Evolutionary conservation across 208 protist species (phyloP), one percentile per base, ranked within the genome.

Genomic region (Trypanosoma caninum): DNA sequence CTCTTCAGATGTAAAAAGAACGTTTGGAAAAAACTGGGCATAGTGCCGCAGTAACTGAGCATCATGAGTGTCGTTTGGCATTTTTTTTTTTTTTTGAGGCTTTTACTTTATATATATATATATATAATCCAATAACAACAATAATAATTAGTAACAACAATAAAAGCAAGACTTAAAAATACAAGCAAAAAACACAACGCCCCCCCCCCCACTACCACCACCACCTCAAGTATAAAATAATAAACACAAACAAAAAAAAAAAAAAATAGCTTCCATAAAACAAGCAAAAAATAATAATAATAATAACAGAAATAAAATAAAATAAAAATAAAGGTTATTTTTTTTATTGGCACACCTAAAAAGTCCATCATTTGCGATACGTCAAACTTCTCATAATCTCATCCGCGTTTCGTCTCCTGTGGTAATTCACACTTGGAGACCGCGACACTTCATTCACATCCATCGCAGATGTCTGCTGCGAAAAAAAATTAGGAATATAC

Each of bases 1-100:
- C 23, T 89, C 76, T 28, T 78, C 57, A 27, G 69, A 85, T 22
- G 73, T 74, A 60, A 93, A 93, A 23, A 93, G 81, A 7, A 91
- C 78, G 16, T 74, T 79, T 3, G 87, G 83, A 61, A 93, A 93
- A 74, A 83, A 87, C 59, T 87, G 83, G 41, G 76, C 74, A 64
- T 93, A 90, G 56, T 93, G 83, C 37, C 74, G 75, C 38, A 92
- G 79, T 50, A 92, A 54, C 68, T 80, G 72, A n/a, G 71, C 64
- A 33, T 62, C 66, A 27, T 71, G 72, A 53, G 46, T 68, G 33
- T 77, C 69, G 48, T 65, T 62, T 10, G 64, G 56, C 72, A 61
- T 71, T 66, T 37, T 25, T n/a, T n/a, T n/a, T n/a, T n/a, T n/a
- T n/a, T n/a, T n/a, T n/a, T n/a, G n/a, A n/a, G n/a, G n/a, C n/a